Evolutionary conservation across 805 yeast species (phyloP), one percentile per base, ranked within the genome.

Genomic region (Candida pseudoglaebosa): DNA sequence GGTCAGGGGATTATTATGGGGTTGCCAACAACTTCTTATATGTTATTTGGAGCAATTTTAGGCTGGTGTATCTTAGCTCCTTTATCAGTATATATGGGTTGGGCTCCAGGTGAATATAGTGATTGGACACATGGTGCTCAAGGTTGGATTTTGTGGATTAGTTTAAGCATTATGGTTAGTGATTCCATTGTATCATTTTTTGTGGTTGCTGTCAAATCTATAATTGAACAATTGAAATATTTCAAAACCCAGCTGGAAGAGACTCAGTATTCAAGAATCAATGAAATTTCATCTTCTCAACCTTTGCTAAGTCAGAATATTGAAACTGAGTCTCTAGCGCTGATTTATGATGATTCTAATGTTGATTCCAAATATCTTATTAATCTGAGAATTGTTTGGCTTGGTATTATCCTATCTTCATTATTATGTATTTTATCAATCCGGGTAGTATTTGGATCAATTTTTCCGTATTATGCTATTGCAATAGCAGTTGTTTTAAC

Each of bases 1-100:
- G 99, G 99, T 2, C 99, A 91, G 61, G 99, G 99, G 3, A 88
- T 93, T 29, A 91, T 91, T 41, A 91, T 91, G 99, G 99, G 99
- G 0, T 65, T 89, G 5, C 86, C 90, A 1, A 89, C 98, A 0
- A 95, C 89, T 0, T 72, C 87, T 7, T 84, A 89, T 45, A 91
- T 91, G 99, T 62, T 91, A 30, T 73, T 88, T 48, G 99, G 99
- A 2, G 80, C 95, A 16, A 45, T 91, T 1, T 53, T 90, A 4
- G 99, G 99, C 0, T 91, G 99, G 99, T 95, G 77, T 0, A 62
- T 91, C 1, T 64, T 91, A n/a, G 91, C 93, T 0, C 97, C 97
- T 3, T 42, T 86, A 42, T 80, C 95, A 1, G 73, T 82, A 41
- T 46, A 66, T 38, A 57, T 65, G 43, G 84, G 80, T 3, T 93